phyloP scores from a whole-genome alignment of 2,329 filamentous ascomycete species.

The Geoglossum cookeanum region DNA sequence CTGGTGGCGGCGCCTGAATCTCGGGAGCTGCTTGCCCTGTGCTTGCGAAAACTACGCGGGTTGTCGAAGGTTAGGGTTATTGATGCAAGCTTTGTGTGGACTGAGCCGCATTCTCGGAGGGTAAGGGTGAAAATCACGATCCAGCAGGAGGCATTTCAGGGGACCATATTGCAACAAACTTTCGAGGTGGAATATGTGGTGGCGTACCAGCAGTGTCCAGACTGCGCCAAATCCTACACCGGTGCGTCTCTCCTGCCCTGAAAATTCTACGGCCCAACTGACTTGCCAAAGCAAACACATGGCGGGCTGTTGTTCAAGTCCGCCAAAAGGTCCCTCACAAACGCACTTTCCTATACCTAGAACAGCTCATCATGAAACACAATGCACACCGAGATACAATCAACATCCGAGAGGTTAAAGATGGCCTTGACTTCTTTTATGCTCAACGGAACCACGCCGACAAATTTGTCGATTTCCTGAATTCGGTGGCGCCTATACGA shows the following conservation, averaged over 20 bases:
- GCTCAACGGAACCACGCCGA: slow-evolving; percentile 77
- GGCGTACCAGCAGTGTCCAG: slow-evolving; percentile 80
- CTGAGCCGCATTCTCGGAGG: slow-evolving; percentile 83
- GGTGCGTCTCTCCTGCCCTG: neutral
- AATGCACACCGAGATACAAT: slow-evolving; percentile 79
- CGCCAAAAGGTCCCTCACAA: slow-evolving; percentile 96
- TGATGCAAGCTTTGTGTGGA: slow-evolving; percentile 95
- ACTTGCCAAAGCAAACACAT: slow-evolving; percentile 52
- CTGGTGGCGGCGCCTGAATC: slow-evolving; percentile 71
- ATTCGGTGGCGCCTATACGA: slow-evolving; percentile 59
- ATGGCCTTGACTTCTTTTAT: slow-evolving; percentile 94
- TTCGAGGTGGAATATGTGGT: slow-evolving; percentile 92
- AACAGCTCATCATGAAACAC: slow-evolving; percentile 93
- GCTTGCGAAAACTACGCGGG: slow-evolving; percentile 70
- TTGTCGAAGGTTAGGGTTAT: slow-evolving; percentile 83
- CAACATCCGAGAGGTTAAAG: slow-evolving; percentile 94
- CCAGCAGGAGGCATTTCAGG: slow-evolving; percentile 49
- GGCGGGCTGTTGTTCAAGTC: slow-evolving; percentile 84
- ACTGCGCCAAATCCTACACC: slow-evolving; percentile 90
- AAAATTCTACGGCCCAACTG: neutral
- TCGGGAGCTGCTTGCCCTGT: slow-evolving; percentile 79
- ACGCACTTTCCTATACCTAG: slow-evolving; percentile 63
- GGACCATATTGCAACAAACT: slow-evolving; percentile 65
- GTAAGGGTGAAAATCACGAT: slow-evolving; percentile 92
- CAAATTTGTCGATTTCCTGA: slow-evolving; percentile 78